Base-by-base conservation (phyloP, 257 asterid species). In the Knoxia roxburghii region DNA sequence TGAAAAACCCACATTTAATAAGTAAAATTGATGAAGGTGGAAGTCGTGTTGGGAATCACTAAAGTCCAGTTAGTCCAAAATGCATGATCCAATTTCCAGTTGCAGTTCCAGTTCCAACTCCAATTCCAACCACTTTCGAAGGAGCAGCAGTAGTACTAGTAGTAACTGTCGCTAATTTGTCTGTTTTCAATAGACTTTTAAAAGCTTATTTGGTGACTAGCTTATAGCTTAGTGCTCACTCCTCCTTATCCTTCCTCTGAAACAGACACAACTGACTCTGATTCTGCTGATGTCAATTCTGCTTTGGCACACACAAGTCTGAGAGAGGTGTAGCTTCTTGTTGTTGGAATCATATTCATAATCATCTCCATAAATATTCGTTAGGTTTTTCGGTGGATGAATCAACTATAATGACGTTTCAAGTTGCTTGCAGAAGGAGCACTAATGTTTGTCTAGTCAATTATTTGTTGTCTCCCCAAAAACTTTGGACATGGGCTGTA, bases 301-400 rank as follows among this genome's bases (percentile, higher is more conserved):
- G 27, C 23, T 58, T 58, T 58, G n/a, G 27, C 2, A 14, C 15
- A n/a, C 5, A 9, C 20, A 1, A 5, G 14, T 4, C 30, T 53
- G 11, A 1, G 5, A 9, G 9, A 23, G 40, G 61, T 33, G 6
- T 23, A 10, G 9, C 46, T 41, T 41, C 35, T 17, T 32, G 20
- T 18, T 37, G 27, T 7, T 30, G 65, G 76, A 54, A 72, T 72
- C 76, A 49, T 32, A 72, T 72, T 72, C 76, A 57, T 18, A 55
- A 55, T 50, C 67, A 45, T 23, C 61, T 55, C 61, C 61, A 56
- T 56, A 56, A 29, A 56, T 56, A 57, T 57, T 30, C 63, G 26
- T 21, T 21, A 29, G 43, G 30, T 9, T 37, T 37, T 57, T 57
- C 17, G 41, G 43, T 29, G 43, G 0, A 12, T 55, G 61, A 29